Base-by-base conservation (phyloP, 495 filamentous ascomycete species). In the Tuber melanosporum region DNA sequence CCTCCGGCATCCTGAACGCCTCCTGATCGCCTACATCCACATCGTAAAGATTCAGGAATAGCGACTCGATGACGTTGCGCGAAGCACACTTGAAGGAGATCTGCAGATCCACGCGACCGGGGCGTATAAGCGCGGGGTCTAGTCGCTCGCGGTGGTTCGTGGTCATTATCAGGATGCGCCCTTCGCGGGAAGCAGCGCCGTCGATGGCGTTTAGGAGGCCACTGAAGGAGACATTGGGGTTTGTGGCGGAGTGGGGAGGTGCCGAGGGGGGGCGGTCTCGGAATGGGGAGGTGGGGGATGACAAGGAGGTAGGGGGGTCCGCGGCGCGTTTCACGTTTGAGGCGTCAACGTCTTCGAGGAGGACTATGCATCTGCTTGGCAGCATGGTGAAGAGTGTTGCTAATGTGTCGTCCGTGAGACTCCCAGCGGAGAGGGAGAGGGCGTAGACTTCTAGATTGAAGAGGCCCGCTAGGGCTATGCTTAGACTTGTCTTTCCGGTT, bases 151-250 rank as follows among this genome's bases (percentile, higher is more conserved):
- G 91, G 73, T 90, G 87, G 84, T 95, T 95, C 26, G 91, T 94
- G 0, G 93, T 95, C 92, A 95, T 94, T 84, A 95, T 89, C 7
- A 95, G 86, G 19, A 94, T 88, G 46, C 91, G 88, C 45, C 92
- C 93, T 85, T 94, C 92, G 76, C 93, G 91, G 8, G 90, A 91
- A 7, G 90, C 91, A 0, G 93, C 92, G 32, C 93, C 92, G 81
- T 95, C 93, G 76, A 95, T 91, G 46, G 88, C 89, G 83, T 95
- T 95, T 36, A 95, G 86, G 0, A 95, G 86, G 0, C 91, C 92
- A 0, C 91, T 93, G 4, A 94, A 86, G 0, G 91, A 90, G 69
- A 94, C 79, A 8, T 26, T 73, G 19, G 73, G 74, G 73, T 75
- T 79, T 45, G 4, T 22, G 43, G 57, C 8, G 22, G 49, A 12